phyloP scores from a whole-genome alignment of 148 eudicot genomes.

The Chenopodium album region DNA sequence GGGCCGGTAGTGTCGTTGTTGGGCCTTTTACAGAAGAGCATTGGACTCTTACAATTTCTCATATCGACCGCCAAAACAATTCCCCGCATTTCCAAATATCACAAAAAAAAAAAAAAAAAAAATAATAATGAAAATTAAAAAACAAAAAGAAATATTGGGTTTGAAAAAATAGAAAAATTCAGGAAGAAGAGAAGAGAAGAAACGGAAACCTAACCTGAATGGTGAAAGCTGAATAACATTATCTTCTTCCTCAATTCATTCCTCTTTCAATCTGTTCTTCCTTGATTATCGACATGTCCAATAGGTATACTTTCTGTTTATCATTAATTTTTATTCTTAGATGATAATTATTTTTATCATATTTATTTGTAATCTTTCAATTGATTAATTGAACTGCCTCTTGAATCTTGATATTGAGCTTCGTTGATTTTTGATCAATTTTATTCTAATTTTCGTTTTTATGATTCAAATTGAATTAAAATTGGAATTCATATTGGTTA shows the following conservation, averaged over 20 bases:
- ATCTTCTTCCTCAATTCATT: not conserved
- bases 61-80: constrained; percentile 9
- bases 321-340: not conserved
- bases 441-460: too few relatives aligned
- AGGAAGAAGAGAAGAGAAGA: not conserved
- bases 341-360: not conserved
- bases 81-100: not conserved
- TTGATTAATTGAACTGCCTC: too few relatives aligned
- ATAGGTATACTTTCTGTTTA: constrained; percentile 16
- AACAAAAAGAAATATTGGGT: too few relatives aligned
- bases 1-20: not conserved
- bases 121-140: not conserved
- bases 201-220: constrained; percentile 9
- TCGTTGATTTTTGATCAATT: too few relatives aligned
- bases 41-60: not conserved
- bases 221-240: not conserved
- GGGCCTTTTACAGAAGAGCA: not conserved
- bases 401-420: too few relatives aligned
- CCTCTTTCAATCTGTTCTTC: not conserved
- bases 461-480: too few relatives aligned
- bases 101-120: not conserved
- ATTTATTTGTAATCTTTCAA: not conserved
- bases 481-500: too few relatives aligned
- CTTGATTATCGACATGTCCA: constrained; percentile 16
- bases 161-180: not conserved